Evolutionary conservation across 2,329 filamentous ascomycete genomes (phyloP).

Genomic region (Stagonosporopsis cucurbitacearum): DNA sequence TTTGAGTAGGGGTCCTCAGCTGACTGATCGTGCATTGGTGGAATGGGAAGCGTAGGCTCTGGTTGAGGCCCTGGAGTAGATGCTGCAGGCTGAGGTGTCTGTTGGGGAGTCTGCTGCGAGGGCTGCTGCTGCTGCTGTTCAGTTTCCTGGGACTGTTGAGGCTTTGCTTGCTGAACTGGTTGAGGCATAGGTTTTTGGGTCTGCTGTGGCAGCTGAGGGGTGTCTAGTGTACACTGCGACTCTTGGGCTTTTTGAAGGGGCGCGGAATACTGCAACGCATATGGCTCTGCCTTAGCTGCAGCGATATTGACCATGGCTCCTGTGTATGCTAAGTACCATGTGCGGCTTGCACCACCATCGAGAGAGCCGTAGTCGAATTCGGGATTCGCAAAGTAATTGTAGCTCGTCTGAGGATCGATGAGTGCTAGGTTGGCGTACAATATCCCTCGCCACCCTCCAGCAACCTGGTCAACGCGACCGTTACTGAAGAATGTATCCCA

Average conservation of each 20-base stretch:
- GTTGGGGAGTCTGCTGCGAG: background rate
- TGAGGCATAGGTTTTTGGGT: background rate
- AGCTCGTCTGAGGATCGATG: slow-evolving; percentile 73
- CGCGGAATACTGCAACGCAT: background rate
- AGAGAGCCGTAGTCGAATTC: slow-evolving; percentile 72
- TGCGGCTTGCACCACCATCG: slow-evolving; percentile 75
- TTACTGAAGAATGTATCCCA: slow-evolving; percentile 73
- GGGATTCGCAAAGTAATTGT: slow-evolving; percentile 73
- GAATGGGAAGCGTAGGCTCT: background rate
- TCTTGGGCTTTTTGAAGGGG: background rate
- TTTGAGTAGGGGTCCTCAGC: background rate
- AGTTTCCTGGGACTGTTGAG: background rate
- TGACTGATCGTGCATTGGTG: background rate
- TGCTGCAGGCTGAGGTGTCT: background rate
- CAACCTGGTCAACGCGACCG: slow-evolving; percentile 68
- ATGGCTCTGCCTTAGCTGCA: background rate
- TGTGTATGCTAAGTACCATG: slow-evolving; percentile 49
- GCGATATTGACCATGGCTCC: slow-evolving; percentile 35
- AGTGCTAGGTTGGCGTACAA: slow-evolving; percentile 84
- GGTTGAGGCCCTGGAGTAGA: background rate
- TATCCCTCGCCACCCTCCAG: slow-evolving; percentile 85
- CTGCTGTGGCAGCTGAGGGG: background rate
- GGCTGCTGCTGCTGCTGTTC: background rate
- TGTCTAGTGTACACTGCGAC: background rate
- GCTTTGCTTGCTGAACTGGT: background rate